These are phyloP conservation scores for Cryptococcus wingfieldii DNA, from an alignment of 1,284 basidiomycete species.

Conservation along the genomic window DNA sequence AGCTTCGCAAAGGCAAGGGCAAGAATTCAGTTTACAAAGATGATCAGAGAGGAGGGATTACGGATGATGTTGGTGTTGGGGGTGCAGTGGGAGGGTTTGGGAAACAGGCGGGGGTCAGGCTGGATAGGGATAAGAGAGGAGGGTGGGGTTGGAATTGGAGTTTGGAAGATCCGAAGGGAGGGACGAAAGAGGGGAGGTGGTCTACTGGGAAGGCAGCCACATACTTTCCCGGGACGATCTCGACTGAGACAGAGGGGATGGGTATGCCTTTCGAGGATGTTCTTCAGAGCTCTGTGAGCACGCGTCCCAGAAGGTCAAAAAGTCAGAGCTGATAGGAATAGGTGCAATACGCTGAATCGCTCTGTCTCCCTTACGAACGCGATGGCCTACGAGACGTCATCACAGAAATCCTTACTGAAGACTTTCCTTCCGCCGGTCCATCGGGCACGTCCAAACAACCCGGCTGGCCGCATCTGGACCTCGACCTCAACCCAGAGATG, in stretches of 20 bases:
- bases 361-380: slow-evolving; percentile 12
- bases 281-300: slow-evolving; percentile 18
- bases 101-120: slow-evolving; percentile 16
- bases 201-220: background rate
- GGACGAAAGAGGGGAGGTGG: background rate
- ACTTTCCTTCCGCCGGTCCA: slow-evolving; percentile 7
- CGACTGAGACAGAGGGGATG: background rate
- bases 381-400: slow-evolving; percentile 13
- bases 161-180: slow-evolving; percentile 4
- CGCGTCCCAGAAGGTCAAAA: too few relatives aligned
- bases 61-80: slow-evolving; percentile 6
- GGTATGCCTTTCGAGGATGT: slow-evolving; percentile 5
- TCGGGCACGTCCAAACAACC: slow-evolving; percentile 13
- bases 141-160: slow-evolving; percentile 27
- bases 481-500: background rate
- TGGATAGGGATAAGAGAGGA: slow-evolving; percentile 10
- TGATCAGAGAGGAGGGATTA: background rate
- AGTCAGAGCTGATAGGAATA: background rate
- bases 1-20: background rate
- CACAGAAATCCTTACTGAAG: slow-evolving; percentile 4
- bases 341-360: slow-evolving; percentile 13
- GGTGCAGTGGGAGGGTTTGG: slow-evolving; percentile 26
- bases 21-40: background rate
- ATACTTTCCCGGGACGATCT: slow-evolving; percentile 10
- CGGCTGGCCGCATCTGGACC: background rate